Conservation (phyloP, 2,329 filamentous ascomycete genomes). For the Exserohilum rostratum region DNA sequence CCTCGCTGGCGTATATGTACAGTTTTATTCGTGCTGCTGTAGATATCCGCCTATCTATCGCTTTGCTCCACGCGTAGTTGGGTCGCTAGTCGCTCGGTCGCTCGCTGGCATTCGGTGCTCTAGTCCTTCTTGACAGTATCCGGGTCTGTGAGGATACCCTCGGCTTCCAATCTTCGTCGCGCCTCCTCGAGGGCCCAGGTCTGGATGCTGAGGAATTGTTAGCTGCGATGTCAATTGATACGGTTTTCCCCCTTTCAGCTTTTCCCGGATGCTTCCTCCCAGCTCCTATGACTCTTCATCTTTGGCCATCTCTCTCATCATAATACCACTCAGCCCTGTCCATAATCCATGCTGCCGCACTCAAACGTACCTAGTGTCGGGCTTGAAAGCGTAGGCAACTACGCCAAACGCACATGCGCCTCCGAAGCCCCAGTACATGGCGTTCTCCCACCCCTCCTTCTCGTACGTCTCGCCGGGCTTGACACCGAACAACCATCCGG, state of each 20-base stretch:
- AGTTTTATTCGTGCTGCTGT: conserved; percentile 10
- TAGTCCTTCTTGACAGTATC: conserved; percentile 57
- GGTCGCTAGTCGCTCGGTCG: not conserved
- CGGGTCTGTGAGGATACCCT: conserved; percentile 89
- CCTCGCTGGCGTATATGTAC: conserved; percentile 12
- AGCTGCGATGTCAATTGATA: conserved; percentile 13
- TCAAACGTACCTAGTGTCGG: conserved; percentile 89
- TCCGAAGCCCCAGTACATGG: conserved; percentile 84
- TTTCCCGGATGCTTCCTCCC: not conserved
- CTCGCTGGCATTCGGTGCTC: not conserved
- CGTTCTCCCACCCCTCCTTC: conserved; percentile 94
- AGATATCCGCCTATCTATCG: not conserved
- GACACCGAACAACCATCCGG: conserved; percentile 90
- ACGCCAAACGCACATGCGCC: conserved; percentile 75
- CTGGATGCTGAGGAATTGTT: conserved; percentile 75
- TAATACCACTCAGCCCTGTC: not conserved
- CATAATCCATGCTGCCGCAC: not conserved
- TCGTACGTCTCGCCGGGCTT: conserved; percentile 95
- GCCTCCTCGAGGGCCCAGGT: conserved; percentile 99
- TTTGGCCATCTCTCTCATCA: not conserved
- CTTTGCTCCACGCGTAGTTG: not conserved
- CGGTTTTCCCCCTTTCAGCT: not conserved
- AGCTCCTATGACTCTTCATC: not conserved
- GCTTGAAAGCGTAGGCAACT: conserved; percentile 92
- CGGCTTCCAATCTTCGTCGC: conserved; percentile 88